Conservation (phyloP, 441 rosid species). For the Raphanus hybrid region DNA sequence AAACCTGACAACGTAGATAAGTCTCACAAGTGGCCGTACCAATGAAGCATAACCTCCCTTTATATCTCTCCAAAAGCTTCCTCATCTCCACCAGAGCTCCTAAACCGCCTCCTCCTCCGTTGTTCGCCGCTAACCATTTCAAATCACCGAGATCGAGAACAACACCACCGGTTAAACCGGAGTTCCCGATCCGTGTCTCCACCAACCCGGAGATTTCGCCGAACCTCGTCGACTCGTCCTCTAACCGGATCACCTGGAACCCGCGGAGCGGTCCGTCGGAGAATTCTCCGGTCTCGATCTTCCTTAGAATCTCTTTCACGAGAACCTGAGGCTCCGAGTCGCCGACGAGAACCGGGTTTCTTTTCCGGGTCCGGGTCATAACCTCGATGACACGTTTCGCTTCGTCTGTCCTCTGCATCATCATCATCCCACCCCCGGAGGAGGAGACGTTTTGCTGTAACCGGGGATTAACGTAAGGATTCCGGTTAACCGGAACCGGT, state of each 20-base stretch:
- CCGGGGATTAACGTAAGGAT: slow-evolving; percentile 74
- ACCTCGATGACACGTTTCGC: slow-evolving; percentile 71
- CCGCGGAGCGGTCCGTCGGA: slow-evolving; percentile 63
- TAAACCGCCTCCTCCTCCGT: slow-evolving; percentile 36
- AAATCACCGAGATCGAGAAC: slow-evolving; percentile 88
- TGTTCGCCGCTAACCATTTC: slow-evolving; percentile 79
- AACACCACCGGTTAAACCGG: slow-evolving; percentile 57
- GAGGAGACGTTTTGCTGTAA: slow-evolving; percentile 57
- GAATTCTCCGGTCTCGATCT: slow-evolving; percentile 64
- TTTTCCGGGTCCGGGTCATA: slow-evolving; percentile 62
- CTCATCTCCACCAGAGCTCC: slow-evolving; percentile 69
- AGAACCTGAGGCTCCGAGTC: slow-evolving; percentile 75
- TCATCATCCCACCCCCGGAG: slow-evolving; percentile 43
- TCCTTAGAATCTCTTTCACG: slow-evolving; percentile 69
- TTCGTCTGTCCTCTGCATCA: slow-evolving; percentile 58
- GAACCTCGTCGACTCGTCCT: slow-evolving; percentile 59
- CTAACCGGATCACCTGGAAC: slow-evolving; percentile 65
- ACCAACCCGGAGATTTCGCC: slow-evolving; percentile 59
- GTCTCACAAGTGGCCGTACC: slow-evolving; percentile 97
- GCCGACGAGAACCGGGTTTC: slow-evolving; percentile 92
- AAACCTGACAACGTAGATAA: slow-evolving; percentile 88
- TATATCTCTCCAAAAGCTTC: slow-evolving; percentile 57
- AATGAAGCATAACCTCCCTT: slow-evolving; percentile 69
- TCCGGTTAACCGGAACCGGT: slow-evolving; percentile 46
- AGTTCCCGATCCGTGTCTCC: slow-evolving; percentile 51